phyloP scores from a whole-genome alignment of 306 rosid species.

The Cucurbita pepo region DNA sequence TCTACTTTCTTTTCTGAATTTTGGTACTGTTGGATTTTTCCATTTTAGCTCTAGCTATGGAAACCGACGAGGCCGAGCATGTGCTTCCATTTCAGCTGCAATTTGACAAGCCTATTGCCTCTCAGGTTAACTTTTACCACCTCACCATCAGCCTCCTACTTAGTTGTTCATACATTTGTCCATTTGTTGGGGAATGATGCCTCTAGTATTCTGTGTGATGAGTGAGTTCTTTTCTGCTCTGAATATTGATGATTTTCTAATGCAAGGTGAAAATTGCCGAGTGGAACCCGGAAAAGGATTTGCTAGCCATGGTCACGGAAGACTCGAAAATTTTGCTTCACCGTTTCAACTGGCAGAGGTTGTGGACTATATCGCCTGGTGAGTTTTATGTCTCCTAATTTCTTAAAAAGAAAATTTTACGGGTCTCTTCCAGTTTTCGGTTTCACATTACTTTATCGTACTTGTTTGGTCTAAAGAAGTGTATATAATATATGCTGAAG shows the following conservation, averaged over 20 bases:
- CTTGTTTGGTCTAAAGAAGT: not conserved
- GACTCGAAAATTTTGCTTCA: slow-evolving; percentile 86
- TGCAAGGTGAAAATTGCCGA: slow-evolving; percentile 63
- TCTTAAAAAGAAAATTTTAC: not conserved
- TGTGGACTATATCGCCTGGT: slow-evolving; percentile 92
- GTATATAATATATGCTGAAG: not conserved
- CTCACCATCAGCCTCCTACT: not conserved
- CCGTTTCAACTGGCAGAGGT: slow-evolving; percentile 95
- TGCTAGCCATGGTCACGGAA: slow-evolving; percentile 88
- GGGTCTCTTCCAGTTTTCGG: not conserved
- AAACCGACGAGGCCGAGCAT: slow-evolving; percentile 51
- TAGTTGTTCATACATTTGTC: not conserved
- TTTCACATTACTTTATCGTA: not conserved
- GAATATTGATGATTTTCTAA: slow-evolving; percentile 4
- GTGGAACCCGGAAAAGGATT: slow-evolving; percentile 97
- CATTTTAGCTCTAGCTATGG: slow-evolving; percentile 22
- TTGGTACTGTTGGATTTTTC: not conserved
- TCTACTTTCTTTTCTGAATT: not conserved
- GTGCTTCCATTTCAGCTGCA: slow-evolving; percentile 84
- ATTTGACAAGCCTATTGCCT: slow-evolving; percentile 74
- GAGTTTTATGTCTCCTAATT: not conserved
- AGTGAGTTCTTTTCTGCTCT: not conserved
- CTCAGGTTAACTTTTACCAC: slow-evolving; percentile 31
- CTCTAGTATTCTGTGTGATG: not conserved
- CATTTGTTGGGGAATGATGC: not conserved